These are phyloP conservation scores for Stagonosporopsis vannaccii DNA, from an alignment of 2,329 filamentous ascomycete species.

Conservation along the genomic window DNA sequence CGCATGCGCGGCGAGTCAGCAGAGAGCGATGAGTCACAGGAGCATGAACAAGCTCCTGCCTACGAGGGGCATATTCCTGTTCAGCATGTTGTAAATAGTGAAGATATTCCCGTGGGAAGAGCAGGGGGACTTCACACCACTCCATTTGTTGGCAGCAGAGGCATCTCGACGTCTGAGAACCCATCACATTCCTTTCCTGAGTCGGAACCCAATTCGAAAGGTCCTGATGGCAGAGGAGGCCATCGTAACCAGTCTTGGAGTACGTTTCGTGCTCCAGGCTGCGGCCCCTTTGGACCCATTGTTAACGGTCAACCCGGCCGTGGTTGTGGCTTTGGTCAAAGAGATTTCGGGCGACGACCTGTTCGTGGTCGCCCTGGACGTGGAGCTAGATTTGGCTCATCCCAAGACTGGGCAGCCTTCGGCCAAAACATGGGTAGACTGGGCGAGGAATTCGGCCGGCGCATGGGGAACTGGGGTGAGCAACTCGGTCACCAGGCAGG, in stretches of 20 bases:
- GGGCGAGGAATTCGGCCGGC: constrained; percentile 39
- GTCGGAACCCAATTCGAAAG: not conserved
- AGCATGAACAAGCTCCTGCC: constrained; percentile 30
- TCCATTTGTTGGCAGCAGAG: not conserved
- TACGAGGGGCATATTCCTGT: constrained; percentile 35
- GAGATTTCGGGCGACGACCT: not conserved
- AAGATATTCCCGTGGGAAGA: constrained; percentile 35
- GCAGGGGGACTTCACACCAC: constrained; percentile 3
- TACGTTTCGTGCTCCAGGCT: constrained; percentile 23
- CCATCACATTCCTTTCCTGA: constrained; percentile 37
- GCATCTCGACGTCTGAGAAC: constrained; percentile 21
- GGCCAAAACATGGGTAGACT: constrained; percentile 33
- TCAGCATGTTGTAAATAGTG: constrained; percentile 29
- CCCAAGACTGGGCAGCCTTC: constrained; percentile 23
- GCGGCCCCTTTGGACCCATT: constrained; percentile 17
- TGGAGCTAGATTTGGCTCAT: constrained; percentile 9
- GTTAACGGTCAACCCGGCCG: constrained; percentile 16
- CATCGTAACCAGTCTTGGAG: constrained; percentile 19
- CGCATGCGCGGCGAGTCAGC: constrained; percentile 29
- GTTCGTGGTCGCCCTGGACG: constrained; percentile 1
- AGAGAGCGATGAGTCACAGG: constrained; percentile 18
- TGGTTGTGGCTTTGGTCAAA: not conserved
- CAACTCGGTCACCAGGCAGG: constrained; percentile 29
- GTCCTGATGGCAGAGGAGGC: not conserved
- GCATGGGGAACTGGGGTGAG: constrained; percentile 4